A percentile compares a stretch with the other conserved stretches of the same genome.
These are phyloP conservation scores for Metarhizium robertsii DNA, from an alignment of 2,329 filamentous ascomycete genomes.

Conservation along the genomic window DNA sequence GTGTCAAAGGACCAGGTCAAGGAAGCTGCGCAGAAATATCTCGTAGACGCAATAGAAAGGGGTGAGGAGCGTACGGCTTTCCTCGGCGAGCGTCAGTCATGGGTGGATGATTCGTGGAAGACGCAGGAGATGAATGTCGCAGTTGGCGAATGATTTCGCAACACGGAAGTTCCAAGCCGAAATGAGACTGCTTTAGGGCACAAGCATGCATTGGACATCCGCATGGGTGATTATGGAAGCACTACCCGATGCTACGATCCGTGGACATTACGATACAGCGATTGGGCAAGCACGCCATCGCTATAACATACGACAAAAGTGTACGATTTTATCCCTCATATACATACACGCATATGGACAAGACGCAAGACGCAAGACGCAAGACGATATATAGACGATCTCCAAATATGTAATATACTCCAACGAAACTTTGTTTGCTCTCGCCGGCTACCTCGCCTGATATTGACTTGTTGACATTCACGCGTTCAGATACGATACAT, in stretches of 20 bases:
- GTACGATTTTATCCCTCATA: conserved; percentile 10
- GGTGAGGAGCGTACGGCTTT: conserved; percentile 58
- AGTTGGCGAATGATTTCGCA: background rate
- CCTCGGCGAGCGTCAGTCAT: conserved; percentile 74
- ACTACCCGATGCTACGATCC: background rate
- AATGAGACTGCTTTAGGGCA: background rate
- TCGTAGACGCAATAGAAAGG: conserved; percentile 57
- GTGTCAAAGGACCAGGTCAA: conserved; percentile 74
- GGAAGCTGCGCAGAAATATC: conserved; percentile 70
- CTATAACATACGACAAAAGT: conserved; percentile 6
- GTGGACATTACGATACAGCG: background rate
- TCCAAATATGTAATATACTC: conserved; percentile 12
- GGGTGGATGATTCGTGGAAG: conserved; percentile 66
- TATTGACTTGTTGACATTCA: conserved; percentile 6
- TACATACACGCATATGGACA: background rate
- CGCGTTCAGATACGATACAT: conserved; percentile 59
- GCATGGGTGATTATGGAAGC: background rate
- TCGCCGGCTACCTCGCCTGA: background rate
- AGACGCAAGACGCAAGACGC: conserved; percentile 1
- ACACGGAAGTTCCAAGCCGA: background rate
- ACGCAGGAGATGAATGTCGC: conserved; percentile 62
- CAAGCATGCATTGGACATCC: background rate
- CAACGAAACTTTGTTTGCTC: conserved; percentile 6
- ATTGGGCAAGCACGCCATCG: background rate
- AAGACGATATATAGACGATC: conserved; percentile 6